Evolutionary conservation across 163 green algal genomes (phyloP).

Genomic region (Chlamydomonas reinhardtii): DNA sequence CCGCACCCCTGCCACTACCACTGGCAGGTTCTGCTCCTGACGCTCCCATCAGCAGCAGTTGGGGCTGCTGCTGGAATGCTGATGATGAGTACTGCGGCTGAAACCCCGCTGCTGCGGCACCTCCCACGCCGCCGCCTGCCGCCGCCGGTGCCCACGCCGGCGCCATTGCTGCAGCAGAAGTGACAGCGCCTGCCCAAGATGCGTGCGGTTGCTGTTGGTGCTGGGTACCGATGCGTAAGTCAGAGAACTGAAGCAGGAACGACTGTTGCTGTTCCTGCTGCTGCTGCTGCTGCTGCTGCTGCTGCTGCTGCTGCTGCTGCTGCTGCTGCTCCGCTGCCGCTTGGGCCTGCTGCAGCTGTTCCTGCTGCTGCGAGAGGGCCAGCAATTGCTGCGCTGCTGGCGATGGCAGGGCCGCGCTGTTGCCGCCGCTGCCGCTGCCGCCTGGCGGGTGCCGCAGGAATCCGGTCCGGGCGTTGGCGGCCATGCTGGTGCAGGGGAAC

Average conservation of each 20-base stretch:
- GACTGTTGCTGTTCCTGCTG: neutral
- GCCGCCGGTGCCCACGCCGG: too few relatives aligned
- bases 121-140: neutral
- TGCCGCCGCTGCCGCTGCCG: constrained; percentile 14
- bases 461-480: neutral
- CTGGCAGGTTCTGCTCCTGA: too few relatives aligned
- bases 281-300: constrained; percentile 27
- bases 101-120: neutral
- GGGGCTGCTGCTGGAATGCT: too few relatives aligned
- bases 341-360: too few relatives aligned
- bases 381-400: too few relatives aligned
- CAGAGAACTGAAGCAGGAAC: neutral
- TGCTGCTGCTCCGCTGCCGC: too few relatives aligned
- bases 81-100: too few relatives aligned
- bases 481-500: constrained; percentile 19
- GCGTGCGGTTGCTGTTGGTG: neutral
- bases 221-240: too few relatives aligned
- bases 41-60: too few relatives aligned
- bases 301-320: neutral
- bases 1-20: too few relatives aligned
- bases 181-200: neutral
- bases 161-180: neutral
- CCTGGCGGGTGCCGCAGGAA: constrained; percentile 14
- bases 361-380: constrained; percentile 5
- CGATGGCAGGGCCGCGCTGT: neutral